Evolutionary conservation across 2,329 filamentous ascomycete genomes (phyloP).

Genomic region (Aureobasidium sp.): DNA sequence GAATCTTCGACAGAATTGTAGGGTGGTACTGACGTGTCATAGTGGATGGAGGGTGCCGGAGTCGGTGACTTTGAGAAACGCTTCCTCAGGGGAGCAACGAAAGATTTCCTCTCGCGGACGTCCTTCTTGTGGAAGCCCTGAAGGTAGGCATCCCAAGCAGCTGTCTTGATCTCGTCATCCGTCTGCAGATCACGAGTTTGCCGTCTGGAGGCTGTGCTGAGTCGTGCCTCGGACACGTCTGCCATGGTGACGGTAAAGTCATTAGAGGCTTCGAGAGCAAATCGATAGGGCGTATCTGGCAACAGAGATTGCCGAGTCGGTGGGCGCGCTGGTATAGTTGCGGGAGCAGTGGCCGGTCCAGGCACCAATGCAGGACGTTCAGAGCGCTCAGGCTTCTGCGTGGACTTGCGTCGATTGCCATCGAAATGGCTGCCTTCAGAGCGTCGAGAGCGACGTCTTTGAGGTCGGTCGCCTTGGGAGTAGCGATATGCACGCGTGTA

Average conservation of each 20-base stretch:
- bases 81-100: conserved; percentile 40
- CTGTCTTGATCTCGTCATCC: conserved; percentile 23
- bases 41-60: conserved; percentile 16
- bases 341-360: neutral
- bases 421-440: conserved; percentile 31
- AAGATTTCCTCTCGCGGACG: conserved; percentile 36
- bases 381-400: neutral
- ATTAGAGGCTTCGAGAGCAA: conserved; percentile 1
- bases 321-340: neutral
- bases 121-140: conserved; percentile 36
- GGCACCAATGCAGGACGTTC: neutral
- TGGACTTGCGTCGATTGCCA: conserved; percentile 18
- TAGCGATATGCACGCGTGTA: conserved; percentile 46
- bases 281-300: conserved; percentile 2
- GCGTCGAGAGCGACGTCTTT: conserved; percentile 18
- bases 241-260: neutral
- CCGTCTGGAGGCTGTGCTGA: conserved; percentile 5
- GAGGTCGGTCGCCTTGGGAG: neutral
- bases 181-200: conserved; percentile 23
- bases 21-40: conserved; percentile 24
- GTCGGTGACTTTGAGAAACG: conserved; percentile 28
- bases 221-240: neutral
- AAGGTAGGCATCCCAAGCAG: conserved; percentile 35
- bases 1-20: conserved; percentile 25
- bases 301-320: neutral